Evolutionary conservation across 495 filamentous ascomycete species (phyloP).

Genomic region (Talaromyces borbonicus): DNA sequence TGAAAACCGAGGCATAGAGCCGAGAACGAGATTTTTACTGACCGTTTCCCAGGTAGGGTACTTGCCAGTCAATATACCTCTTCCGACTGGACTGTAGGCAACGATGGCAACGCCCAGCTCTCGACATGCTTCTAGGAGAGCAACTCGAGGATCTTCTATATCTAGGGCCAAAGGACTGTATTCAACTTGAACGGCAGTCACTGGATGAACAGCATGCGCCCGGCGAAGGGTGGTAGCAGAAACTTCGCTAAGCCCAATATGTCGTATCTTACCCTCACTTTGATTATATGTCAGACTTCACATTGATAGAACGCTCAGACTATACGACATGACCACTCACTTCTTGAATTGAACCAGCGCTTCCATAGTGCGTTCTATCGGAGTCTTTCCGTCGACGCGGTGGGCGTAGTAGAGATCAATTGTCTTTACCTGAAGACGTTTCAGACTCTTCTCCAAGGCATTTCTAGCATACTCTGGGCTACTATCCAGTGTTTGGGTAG

Average conservation of each 20-base stretch:
- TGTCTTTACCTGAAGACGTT: constrained; percentile 38
- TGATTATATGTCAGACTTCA: constrained; percentile 1
- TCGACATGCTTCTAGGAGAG: constrained; percentile 43
- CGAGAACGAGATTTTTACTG: constrained; percentile 33
- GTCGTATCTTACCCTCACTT: constrained; percentile 49
- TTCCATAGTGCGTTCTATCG: constrained; percentile 37
- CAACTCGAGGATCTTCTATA: constrained; percentile 40
- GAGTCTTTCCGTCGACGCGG: constrained; percentile 48
- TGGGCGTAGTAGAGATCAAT: constrained; percentile 58
- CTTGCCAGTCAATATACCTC: constrained; percentile 45
- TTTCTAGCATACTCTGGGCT: constrained; percentile 43
- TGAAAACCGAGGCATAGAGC: constrained; percentile 34
- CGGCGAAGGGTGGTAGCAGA: constrained; percentile 46
- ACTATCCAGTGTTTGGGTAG: constrained; percentile 22
- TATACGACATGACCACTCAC: not conserved
- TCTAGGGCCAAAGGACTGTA: constrained; percentile 51
- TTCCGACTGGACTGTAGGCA: constrained; percentile 53
- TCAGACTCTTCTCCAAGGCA: constrained; percentile 42
- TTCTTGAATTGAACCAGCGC: constrained; percentile 22
- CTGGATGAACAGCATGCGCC: constrained; percentile 48
- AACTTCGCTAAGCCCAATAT: constrained; percentile 49
- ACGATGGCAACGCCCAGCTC: constrained; percentile 54
- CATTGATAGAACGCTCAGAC: not conserved
- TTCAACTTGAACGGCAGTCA: constrained; percentile 54
- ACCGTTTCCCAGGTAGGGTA: constrained; percentile 37